A percentile compares a stretch with the other conserved stretches of the same genome.
phyloP scores from a whole-genome alignment of 2,329 filamentous ascomycete genomes.

The Triangularia verruculosa region DNA sequence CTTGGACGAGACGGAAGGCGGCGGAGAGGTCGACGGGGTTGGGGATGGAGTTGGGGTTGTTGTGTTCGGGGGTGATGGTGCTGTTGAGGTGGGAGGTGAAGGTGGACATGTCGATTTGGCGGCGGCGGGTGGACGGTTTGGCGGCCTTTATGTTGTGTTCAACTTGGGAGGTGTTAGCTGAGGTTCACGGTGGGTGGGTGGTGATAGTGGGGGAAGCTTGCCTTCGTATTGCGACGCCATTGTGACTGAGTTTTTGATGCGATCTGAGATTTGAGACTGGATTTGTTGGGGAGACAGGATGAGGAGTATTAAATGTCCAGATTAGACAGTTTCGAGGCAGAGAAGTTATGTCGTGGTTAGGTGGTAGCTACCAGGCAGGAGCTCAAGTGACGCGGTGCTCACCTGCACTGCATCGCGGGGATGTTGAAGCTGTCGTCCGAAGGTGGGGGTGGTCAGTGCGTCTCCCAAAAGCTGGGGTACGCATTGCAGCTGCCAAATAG shows the following conservation, averaged over 20 bases:
- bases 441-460: slow-evolving; percentile 22
- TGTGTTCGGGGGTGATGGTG: slow-evolving; percentile 28
- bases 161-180: slow-evolving; percentile 42
- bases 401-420: slow-evolving; percentile 12
- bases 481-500: neutral
- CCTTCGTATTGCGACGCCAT: slow-evolving; percentile 61
- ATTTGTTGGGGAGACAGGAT: neutral
- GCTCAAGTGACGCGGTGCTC: slow-evolving; percentile 29
- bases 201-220: slow-evolving; percentile 27
- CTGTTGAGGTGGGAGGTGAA: slow-evolving; percentile 56
- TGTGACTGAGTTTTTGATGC: slow-evolving; percentile 18
- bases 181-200: neutral
- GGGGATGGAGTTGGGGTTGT: slow-evolving; percentile 57
- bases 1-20: slow-evolving; percentile 57
- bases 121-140: slow-evolving; percentile 45
- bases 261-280: neutral
- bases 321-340: neutral
- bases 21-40: slow-evolving; percentile 58
- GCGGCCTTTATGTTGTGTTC: slow-evolving; percentile 59
- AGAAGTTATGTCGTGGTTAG: neutral
- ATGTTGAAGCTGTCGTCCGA: slow-evolving; percentile 16
- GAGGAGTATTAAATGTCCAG: neutral
- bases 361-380: slow-evolving; percentile 22
- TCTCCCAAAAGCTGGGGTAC: neutral
- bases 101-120: slow-evolving; percentile 58